Evolutionary conservation across 139 green algal species (phyloP).

Genomic region (Volvox africanus): DNA sequence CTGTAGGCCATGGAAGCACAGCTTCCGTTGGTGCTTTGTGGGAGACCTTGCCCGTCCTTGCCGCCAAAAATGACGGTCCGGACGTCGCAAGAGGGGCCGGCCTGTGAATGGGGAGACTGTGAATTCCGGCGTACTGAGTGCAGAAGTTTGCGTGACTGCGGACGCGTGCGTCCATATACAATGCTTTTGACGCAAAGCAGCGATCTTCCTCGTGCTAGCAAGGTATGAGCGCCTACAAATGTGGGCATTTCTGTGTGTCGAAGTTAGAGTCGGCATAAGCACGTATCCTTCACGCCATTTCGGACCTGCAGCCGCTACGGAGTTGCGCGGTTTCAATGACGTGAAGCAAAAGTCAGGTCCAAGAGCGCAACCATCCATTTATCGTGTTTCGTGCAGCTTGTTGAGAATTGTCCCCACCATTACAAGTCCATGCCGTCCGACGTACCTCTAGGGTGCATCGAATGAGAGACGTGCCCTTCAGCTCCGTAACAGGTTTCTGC

Average conservation of each 20-base stretch:
- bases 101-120: not conserved
- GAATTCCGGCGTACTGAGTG: too few relatives aligned
- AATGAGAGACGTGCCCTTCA: constrained; percentile 72
- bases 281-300: too few relatives aligned
- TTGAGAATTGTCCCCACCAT: too few relatives aligned
- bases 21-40: not conserved
- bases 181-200: not conserved
- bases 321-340: too few relatives aligned
- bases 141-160: too few relatives aligned
- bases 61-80: not conserved
- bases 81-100: not conserved
- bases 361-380: too few relatives aligned
- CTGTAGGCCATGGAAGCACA: not conserved
- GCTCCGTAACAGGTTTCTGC: constrained; percentile 64
- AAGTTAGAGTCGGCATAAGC: too few relatives aligned
- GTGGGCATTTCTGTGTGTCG: too few relatives aligned
- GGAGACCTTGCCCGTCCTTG: constrained; percentile 1
- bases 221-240: not conserved
- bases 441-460: constrained; percentile 67
- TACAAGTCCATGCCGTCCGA: not conserved
- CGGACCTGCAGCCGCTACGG: too few relatives aligned
- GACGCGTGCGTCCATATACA: not conserved
- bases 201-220: not conserved
- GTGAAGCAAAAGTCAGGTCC: too few relatives aligned
- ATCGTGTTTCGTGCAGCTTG: too few relatives aligned